A percentile compares a stretch with the other conserved stretches of the same genome.
These are phyloP conservation scores for Rhipidocladum racemiflorum DNA, from an alignment of 176 grass and related monocot genomes.

Conservation along the genomic window DNA sequence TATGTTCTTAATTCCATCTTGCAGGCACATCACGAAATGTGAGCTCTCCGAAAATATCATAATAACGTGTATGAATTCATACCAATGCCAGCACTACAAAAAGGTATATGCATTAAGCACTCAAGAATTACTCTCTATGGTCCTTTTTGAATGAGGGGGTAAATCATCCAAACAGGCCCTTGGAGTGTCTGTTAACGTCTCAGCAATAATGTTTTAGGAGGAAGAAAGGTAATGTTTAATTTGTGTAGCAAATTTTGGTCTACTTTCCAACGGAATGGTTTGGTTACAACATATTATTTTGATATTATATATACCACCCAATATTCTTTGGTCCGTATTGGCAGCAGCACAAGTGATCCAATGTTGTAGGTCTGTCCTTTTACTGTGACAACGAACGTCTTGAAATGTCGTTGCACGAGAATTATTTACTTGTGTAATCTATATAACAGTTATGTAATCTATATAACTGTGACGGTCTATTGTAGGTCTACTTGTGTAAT, in stretches of 20 bases:
- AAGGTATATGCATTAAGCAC: background rate
- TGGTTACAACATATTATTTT: background rate
- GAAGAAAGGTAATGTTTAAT: constrained; percentile 17
- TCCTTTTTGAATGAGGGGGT: background rate
- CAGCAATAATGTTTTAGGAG: background rate
- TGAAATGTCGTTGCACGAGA: too few species aligned
- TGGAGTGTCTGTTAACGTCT: background rate
- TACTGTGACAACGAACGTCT: background rate
- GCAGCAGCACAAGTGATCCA: background rate
- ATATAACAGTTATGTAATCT: too few species aligned
- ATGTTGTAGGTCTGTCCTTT: background rate
- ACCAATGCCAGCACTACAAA: background rate
- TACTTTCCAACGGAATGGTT: background rate
- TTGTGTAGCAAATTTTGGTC: constrained; percentile 10
- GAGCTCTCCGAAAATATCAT: constrained; percentile 2
- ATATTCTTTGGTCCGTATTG: background rate
- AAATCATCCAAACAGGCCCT: constrained; percentile 1
- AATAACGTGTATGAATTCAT: background rate
- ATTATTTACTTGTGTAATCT: too few species aligned
- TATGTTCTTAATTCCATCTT: constrained; percentile 19
- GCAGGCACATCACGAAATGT: constrained; percentile 17
- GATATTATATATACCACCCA: background rate
- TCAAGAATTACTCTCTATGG: background rate
- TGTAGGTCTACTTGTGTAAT: too few species aligned
- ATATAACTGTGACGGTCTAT: too few species aligned